phyloP scores from a whole-genome alignment of 2,329 filamentous ascomycete genomes.

The Teratosphaeriaceae sp. region DNA sequence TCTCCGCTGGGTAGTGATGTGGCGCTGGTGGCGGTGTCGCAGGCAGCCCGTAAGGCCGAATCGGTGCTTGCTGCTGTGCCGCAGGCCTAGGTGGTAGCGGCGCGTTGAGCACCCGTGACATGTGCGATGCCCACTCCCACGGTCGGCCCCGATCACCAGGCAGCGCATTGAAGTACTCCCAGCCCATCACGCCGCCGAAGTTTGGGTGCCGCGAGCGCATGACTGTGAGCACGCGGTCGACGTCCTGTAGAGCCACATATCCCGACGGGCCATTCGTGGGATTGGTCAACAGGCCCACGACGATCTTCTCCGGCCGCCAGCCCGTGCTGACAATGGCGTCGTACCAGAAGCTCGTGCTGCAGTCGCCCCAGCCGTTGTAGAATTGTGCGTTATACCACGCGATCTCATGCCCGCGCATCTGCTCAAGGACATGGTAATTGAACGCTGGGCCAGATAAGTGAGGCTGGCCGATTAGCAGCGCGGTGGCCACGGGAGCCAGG shows the following conservation, averaged over 20 bases:
- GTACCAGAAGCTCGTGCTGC: conserved; percentile 45
- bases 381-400: conserved; percentile 89
- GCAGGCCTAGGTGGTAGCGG: conserved; percentile 25
- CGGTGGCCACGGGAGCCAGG: conserved; percentile 73
- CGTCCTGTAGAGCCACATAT: conserved; percentile 50
- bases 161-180: conserved; percentile 86
- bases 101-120: conserved; percentile 45
- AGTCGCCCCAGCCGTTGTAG: conserved; percentile 82
- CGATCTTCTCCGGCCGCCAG: conserved; percentile 66
- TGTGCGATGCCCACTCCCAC: conserved; percentile 71
- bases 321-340: conserved; percentile 54
- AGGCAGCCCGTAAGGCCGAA: conserved; percentile 24
- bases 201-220: conserved; percentile 53
- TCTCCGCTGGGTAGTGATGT: conserved; percentile 36
- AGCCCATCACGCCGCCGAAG: conserved; percentile 88
- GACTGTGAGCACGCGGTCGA: conserved; percentile 51
- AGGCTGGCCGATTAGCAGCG: conserved; percentile 48
- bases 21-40: conserved; percentile 26
- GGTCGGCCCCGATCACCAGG: conserved; percentile 57
- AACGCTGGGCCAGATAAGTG: conserved; percentile 68
- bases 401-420: conserved; percentile 58
- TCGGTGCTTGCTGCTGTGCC: conserved; percentile 23
- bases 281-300: conserved; percentile 76
- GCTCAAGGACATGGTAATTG: conserved; percentile 68
- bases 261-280: conserved; percentile 62